A percentile compares a stretch with the other conserved stretches of the same genome.
Conservation (phyloP, 257 asterid genomes). For the Lycium ferocissimum region DNA sequence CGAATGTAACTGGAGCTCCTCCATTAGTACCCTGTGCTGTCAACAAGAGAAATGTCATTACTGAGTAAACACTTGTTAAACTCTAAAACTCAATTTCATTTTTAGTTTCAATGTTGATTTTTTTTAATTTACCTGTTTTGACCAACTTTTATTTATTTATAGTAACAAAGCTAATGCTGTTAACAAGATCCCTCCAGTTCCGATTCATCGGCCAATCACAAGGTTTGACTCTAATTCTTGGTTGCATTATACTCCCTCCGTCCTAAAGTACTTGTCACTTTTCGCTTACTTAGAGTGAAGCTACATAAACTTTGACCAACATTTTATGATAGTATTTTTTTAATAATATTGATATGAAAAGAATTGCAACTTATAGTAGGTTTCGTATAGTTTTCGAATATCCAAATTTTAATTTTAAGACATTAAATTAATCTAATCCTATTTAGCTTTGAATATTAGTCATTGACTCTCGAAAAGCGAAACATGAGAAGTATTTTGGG, state of each 20-base stretch:
- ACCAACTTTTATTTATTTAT: constrained; percentile 32
- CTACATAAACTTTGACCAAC: too few species aligned
- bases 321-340: too few species aligned
- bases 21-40: constrained; percentile 59
- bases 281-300: too few species aligned
- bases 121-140: not conserved
- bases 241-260: not conserved
- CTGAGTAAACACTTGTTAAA: constrained; percentile 57
- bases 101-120: not conserved
- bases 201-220: constrained; percentile 73
- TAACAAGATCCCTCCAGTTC: constrained; percentile 52
- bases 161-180: constrained; percentile 53
- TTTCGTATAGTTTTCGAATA: too few species aligned
- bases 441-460: constrained; percentile 32
- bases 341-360: too few species aligned
- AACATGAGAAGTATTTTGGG: too few species aligned
- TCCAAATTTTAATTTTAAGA: too few species aligned
- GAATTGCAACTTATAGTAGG: too few species aligned
- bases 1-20: constrained; percentile 63
- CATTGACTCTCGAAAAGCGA: too few species aligned
- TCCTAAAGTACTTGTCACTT: too few species aligned
- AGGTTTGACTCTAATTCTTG: constrained; percentile 49
- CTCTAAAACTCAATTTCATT: not conserved
- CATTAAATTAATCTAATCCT: constrained; percentile 17
- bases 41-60: constrained; percentile 61